Evolutionary conservation across 345 rosid genomes (phyloP).

Genomic region (Citrus sp.): DNA sequence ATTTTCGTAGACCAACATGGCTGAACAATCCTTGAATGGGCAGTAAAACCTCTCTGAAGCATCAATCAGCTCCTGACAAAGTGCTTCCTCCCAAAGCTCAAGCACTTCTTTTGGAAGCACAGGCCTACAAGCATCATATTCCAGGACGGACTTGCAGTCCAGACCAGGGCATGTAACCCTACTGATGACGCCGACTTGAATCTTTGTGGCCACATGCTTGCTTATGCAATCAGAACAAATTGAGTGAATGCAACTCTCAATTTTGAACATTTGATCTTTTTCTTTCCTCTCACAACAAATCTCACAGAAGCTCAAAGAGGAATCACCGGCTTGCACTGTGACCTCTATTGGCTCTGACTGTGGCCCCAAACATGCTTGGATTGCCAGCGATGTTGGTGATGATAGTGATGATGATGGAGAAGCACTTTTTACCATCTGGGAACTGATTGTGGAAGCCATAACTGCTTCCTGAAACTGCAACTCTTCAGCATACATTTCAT

Average conservation of each 20-base stretch:
- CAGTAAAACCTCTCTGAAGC: slow-evolving; percentile 45
- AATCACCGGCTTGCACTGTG: slow-evolving; percentile 14
- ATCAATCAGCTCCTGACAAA: slow-evolving; percentile 41
- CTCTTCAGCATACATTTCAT: slow-evolving; percentile 22
- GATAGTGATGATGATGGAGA: not conserved
- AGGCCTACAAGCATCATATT: slow-evolving; percentile 38
- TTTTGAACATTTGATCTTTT: slow-evolving; percentile 32
- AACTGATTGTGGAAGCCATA: slow-evolving; percentile 9
- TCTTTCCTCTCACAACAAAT: slow-evolving; percentile 56
- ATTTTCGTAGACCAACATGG: slow-evolving; percentile 37
- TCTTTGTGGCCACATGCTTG: slow-evolving; percentile 39
- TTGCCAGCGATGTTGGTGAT: not conserved
- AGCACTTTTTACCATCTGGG: not conserved
- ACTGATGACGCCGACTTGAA: slow-evolving; percentile 18
- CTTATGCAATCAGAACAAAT: slow-evolving; percentile 52
- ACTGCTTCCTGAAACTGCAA: slow-evolving; percentile 35
- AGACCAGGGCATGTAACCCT: slow-evolving; percentile 52
- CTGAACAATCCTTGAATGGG: slow-evolving; percentile 73
- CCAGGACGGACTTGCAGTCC: slow-evolving; percentile 40
- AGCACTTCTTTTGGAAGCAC: slow-evolving; percentile 41
- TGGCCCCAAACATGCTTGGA: not conserved
- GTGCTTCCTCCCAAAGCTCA: slow-evolving; percentile 51
- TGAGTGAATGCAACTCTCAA: slow-evolving; percentile 39
- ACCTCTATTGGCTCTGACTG: not conserved
- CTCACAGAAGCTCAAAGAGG: slow-evolving; percentile 40